These are phyloP conservation scores for Circinella umbellata DNA, from an alignment of 371 early-diverging fungal species.

Conservation along the genomic window DNA sequence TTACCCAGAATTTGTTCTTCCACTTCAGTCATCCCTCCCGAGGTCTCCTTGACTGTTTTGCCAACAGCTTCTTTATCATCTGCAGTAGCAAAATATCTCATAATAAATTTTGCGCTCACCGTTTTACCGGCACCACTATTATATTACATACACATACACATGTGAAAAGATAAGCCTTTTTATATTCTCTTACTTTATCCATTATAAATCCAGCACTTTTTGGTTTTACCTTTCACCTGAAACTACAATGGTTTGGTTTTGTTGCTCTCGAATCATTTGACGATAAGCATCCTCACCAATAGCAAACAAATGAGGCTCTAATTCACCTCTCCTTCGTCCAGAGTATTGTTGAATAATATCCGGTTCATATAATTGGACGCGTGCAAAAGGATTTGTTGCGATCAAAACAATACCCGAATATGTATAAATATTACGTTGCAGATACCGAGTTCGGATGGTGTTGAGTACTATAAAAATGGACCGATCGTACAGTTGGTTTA, in stretches of 20 bases:
- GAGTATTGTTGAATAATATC: constrained; percentile 93
- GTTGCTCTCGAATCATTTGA: constrained; percentile 88
- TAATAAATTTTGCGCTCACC: constrained; percentile 94
- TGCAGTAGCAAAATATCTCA: constrained; percentile 97
- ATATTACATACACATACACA: neutral
- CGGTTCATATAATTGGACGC: constrained; percentile 85
- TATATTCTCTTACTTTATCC: too few relatives aligned
- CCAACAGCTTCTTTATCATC: constrained; percentile 67
- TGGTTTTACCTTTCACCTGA: constrained; percentile 89
- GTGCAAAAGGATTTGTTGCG: constrained; percentile 97
- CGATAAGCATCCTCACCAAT: constrained; percentile 98
- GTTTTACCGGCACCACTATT: constrained; percentile 94
- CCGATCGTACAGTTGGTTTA: too few relatives aligned
- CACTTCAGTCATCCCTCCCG: constrained; percentile 73
- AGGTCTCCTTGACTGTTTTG: constrained; percentile 31
- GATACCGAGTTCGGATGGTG: constrained; percentile 87
- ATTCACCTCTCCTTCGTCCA: constrained; percentile 91
- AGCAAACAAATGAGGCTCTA: constrained; percentile 99
- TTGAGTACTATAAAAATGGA: constrained; percentile 69
- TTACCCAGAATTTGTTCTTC: constrained; percentile 82
- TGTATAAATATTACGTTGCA: constrained; percentile 95
- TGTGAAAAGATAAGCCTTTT: neutral
- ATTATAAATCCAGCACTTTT: neutral
- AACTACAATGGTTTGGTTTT: constrained; percentile 98
- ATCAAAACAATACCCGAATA: constrained; percentile 99